Evolutionary conservation across 2,329 filamentous ascomycete species (phyloP).

Genomic region (Colletotrichum shisoi): DNA sequence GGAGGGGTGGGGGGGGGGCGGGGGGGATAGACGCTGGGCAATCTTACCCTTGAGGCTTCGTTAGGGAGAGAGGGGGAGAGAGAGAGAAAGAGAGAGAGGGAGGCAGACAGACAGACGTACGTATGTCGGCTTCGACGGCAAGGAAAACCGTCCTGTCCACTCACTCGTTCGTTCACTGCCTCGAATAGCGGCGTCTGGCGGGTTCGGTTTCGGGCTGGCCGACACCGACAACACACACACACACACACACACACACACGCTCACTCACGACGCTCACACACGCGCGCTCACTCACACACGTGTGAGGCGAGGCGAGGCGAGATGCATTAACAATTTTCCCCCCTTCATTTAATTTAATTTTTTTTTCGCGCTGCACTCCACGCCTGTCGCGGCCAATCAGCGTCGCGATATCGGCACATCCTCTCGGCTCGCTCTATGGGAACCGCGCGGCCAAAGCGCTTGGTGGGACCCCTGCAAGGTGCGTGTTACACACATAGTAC

Average conservation of each 20-base stretch:
- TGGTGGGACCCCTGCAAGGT: no score
- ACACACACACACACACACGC: no score
- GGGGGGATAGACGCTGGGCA: not conserved
- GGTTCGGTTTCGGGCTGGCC: constrained; percentile 19
- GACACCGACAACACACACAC: not conserved
- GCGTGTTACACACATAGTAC: not conserved
- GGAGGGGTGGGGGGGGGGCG: no score
- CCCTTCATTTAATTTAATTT: not conserved
- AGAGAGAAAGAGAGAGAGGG: no score
- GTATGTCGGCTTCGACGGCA: not conserved
- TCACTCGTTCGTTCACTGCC: not conserved
- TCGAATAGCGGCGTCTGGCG: not conserved
- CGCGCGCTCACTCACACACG: no score
- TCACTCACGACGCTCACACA: no score
- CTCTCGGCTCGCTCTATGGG: not conserved
- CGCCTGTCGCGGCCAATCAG: constrained; percentile 6
- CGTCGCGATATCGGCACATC: not conserved
- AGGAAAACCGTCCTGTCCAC: not conserved
- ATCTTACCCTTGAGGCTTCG: not conserved
- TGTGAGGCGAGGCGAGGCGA: not conserved
- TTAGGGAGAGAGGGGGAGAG: not conserved
- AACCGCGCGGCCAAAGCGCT: constrained; percentile 7
- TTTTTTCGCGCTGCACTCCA: not conserved
- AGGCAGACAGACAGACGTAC: no score
- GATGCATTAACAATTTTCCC: constrained; percentile 2